Conservation (phyloP, 441 rosid genomes). For the Croton laevigatus region DNA sequence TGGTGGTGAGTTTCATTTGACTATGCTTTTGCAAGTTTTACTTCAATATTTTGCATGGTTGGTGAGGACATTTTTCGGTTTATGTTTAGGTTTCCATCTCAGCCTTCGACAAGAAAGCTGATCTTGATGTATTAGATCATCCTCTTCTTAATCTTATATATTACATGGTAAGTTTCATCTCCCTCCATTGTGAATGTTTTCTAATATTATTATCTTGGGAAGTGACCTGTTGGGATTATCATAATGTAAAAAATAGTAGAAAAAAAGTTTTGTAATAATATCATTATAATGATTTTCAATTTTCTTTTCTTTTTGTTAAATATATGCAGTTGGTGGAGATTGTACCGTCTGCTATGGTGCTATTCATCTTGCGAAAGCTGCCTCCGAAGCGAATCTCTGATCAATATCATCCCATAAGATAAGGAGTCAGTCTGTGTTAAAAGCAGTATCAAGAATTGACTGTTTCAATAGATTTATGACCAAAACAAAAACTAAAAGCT, state of each 20-base stretch:
- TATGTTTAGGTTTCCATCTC: constrained; percentile 43
- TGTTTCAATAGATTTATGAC: not conserved
- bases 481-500: not conserved
- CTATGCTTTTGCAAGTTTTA: not conserved
- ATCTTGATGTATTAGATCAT: constrained; percentile 57
- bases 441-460: not conserved
- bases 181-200: not conserved
- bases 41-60: not conserved
- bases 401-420: constrained; percentile 51
- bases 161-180: constrained; percentile 38
- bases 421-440: not conserved
- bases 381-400: constrained; percentile 54
- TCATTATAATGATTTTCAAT: not conserved
- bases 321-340: constrained; percentile 50
- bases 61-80: not conserved
- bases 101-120: constrained; percentile 53
- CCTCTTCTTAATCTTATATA: constrained; percentile 56
- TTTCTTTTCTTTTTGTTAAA: not conserved
- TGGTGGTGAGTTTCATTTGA: constrained; percentile 58
- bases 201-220: not conserved
- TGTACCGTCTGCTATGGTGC: constrained; percentile 53
- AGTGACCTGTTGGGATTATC: not conserved
- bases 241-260: not conserved
- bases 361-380: constrained; percentile 52
- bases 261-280: not conserved